Percentiles rank a stretch among this genome's conserved stretches.
These are phyloP conservation scores for Pleoardoris graminearum DNA, from an alignment of 2,329 filamentous ascomycete species.

Conservation along the genomic window DNA sequence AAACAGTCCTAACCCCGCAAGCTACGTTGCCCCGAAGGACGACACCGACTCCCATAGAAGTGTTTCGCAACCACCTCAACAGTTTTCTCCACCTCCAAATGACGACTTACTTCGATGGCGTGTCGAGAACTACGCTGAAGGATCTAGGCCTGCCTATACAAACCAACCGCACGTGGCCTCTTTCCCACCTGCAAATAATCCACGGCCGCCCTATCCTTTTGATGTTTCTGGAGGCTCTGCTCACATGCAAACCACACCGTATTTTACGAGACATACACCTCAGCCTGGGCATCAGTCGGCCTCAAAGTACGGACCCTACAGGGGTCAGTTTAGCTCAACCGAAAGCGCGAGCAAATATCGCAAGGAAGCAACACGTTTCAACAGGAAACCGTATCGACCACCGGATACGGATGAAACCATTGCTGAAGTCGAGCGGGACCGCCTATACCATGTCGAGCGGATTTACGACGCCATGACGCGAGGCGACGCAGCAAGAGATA, in stretches of 20 bases:
- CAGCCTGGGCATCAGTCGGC: slow-evolving; percentile 6
- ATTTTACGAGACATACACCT: slow-evolving; percentile 5
- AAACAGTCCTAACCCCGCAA: slow-evolving; percentile 14
- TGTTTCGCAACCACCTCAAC: slow-evolving; percentile 3
- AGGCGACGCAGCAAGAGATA: slow-evolving; percentile 35
- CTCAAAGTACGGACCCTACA: slow-evolving; percentile 27
- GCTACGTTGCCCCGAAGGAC: slow-evolving; percentile 11
- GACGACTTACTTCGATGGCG: slow-evolving; percentile 17
- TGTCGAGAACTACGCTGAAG: slow-evolving; percentile 16
- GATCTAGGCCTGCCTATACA: slow-evolving; percentile 9
- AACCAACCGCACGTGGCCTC: neutral
- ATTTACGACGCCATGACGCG: slow-evolving; percentile 42
- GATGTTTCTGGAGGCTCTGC: slow-evolving; percentile 1
- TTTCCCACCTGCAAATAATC: slow-evolving; percentile 17
- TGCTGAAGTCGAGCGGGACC: slow-evolving; percentile 19
- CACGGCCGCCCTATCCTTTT: slow-evolving; percentile 11
- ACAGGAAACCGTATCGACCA: slow-evolving; percentile 28
- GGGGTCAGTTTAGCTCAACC: slow-evolving; percentile 23
- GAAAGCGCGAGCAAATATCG: slow-evolving; percentile 29
- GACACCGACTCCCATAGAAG: slow-evolving; percentile 12
- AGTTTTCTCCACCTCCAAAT: slow-evolving; percentile 8
- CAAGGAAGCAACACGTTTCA: slow-evolving; percentile 29
- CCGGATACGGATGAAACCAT: slow-evolving; percentile 31
- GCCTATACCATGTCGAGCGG: slow-evolving; percentile 24
- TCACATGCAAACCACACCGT: slow-evolving; percentile 10